A percentile compares a stretch with the other conserved stretches of the same genome.
These are phyloP conservation scores for Fusarium kyushuense DNA, from an alignment of 2,329 filamentous ascomycete species.

Conservation along the genomic window DNA sequence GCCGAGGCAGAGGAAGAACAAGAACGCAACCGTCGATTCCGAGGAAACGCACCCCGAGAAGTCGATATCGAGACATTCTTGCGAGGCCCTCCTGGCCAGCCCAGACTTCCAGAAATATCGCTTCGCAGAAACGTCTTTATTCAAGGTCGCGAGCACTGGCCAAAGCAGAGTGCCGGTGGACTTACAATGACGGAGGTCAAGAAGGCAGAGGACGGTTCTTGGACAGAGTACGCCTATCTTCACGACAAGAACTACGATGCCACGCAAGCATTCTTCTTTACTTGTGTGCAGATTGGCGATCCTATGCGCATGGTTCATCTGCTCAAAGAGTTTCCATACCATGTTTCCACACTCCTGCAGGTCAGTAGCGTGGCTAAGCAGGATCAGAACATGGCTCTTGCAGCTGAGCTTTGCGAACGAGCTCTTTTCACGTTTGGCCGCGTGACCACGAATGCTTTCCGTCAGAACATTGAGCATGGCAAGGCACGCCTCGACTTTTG, in stretches of 20 bases:
- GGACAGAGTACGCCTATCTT: constrained; percentile 78
- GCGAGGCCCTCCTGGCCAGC: constrained; percentile 64
- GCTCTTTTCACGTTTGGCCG: constrained; percentile 95
- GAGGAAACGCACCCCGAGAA: constrained; percentile 58
- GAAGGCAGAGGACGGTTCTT: constrained; percentile 62
- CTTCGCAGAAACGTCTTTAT: constrained; percentile 85
- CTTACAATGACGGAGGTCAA: constrained; percentile 78
- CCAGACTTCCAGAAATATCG: constrained; percentile 76
- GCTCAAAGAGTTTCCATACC: constrained; percentile 74
- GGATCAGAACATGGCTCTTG: constrained; percentile 86
- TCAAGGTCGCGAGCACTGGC: constrained; percentile 90
- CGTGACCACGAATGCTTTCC: constrained; percentile 85
- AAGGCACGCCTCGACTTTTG: constrained; percentile 84
- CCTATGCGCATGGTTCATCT: constrained; percentile 84
- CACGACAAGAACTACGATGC: constrained; percentile 81
- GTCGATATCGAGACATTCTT: constrained; percentile 70
- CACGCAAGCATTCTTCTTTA: constrained; percentile 81
- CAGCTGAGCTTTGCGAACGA: constrained; percentile 88
- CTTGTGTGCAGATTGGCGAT: constrained; percentile 84
- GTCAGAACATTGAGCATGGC: constrained; percentile 79
- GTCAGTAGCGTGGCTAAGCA: constrained; percentile 93
- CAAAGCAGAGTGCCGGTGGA: constrained; percentile 80
- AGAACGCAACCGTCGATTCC: constrained; percentile 54
- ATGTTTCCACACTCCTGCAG: constrained; percentile 93
- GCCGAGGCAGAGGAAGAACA: constrained; percentile 63